Evolutionary conservation across 2,329 filamentous ascomycete species (phyloP).

Genomic region (Aspergillus floridensis): DNA sequence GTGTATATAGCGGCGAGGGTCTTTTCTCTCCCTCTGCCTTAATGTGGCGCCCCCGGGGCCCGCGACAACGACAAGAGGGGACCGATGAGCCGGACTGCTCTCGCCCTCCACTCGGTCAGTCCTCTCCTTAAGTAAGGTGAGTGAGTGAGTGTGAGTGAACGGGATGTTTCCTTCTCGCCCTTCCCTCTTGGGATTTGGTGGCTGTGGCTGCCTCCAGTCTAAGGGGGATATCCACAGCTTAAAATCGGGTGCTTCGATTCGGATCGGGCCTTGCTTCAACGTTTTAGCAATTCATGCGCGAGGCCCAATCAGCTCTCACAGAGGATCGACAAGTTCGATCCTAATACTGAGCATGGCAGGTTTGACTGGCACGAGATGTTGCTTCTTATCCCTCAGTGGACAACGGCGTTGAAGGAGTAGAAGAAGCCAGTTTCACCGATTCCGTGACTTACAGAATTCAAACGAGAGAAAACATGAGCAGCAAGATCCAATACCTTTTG

Average conservation of each 20-base stretch:
- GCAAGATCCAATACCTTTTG: neutral
- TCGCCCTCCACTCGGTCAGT: neutral
- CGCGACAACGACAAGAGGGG: neutral
- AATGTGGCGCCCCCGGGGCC: conserved; percentile 3
- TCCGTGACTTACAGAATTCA: neutral
- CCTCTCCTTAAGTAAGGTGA: neutral
- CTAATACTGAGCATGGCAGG: neutral
- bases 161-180: neutral
- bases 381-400: neutral
- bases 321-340: conserved; percentile 4
- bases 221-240: conserved; percentile 4
- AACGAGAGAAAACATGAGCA: neutral
- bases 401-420: neutral
- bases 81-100: neutral
- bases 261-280: conserved; percentile 8
- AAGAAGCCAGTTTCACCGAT: neutral
- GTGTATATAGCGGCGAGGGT: conserved; percentile 1
- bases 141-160: neutral
- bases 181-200: neutral
- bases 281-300: conserved; percentile 1
- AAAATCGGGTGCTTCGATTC: conserved; percentile 4
- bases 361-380: neutral
- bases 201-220: conserved; percentile 3
- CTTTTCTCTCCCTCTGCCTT: neutral
- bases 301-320: conserved; percentile 2